phyloP scores from a whole-genome alignment of 148 eudicot species.

The Fallopia convolvulus region DNA sequence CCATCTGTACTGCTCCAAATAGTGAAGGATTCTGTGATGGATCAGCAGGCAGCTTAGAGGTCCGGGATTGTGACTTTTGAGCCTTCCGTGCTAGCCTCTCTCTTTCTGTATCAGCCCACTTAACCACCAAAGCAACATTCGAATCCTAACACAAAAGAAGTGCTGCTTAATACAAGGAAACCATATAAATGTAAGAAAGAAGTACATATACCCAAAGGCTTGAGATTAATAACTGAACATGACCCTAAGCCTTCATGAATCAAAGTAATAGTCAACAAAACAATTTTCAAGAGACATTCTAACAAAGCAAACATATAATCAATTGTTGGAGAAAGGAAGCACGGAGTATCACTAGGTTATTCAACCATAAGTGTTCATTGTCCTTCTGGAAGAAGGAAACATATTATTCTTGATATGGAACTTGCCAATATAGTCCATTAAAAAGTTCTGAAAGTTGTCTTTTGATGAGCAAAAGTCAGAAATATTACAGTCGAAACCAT shows the following conservation, averaged over 20 bases:
- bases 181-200: background rate
- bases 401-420: background rate
- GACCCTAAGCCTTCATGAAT: background rate
- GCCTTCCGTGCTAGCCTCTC: slow-evolving; percentile 63
- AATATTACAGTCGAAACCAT: background rate
- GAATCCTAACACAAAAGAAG: background rate
- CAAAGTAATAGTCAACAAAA: background rate
- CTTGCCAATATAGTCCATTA: background rate
- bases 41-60: slow-evolving; percentile 29
- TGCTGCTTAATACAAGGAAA: background rate
- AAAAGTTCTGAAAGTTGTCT: background rate
- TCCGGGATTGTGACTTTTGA: slow-evolving; percentile 43
- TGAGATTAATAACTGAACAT: background rate
- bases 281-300: background rate
- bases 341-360: background rate
- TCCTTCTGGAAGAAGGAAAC: background rate
- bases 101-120: slow-evolving; percentile 77
- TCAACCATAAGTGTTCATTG: background rate
- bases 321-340: background rate
- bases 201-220: background rate
- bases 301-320: background rate
- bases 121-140: slow-evolving; percentile 56
- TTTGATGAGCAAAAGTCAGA: background rate
- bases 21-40: slow-evolving; percentile 36
- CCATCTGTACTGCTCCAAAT: slow-evolving; percentile 47